Conservation (phyloP, 1,139 yeast genomes). For the Petasospora fabianii region DNA sequence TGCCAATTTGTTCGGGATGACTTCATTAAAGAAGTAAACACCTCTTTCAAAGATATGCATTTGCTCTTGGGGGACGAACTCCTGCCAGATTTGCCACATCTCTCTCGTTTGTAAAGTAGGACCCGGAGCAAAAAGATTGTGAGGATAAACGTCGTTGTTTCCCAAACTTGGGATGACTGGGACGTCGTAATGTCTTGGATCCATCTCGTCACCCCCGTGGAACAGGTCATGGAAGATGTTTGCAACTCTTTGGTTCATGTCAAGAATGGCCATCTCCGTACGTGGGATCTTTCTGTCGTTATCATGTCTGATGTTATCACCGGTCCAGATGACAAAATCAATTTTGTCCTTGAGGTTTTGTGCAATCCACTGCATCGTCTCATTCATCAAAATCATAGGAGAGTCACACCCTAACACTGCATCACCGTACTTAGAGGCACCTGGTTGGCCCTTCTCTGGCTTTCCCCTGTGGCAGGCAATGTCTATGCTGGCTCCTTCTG, state of each 20-base stretch:
- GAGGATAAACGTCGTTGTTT: slow-evolving; percentile 87
- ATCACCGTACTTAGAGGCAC: slow-evolving; percentile 69
- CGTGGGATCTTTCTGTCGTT: slow-evolving; percentile 72
- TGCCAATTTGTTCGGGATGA: slow-evolving; percentile 73
- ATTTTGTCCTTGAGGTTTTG: slow-evolving; percentile 65
- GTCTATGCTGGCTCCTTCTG: slow-evolving; percentile 46
- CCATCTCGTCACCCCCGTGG: slow-evolving; percentile 35
- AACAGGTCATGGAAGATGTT: slow-evolving; percentile 48
- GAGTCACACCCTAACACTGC: slow-evolving; percentile 70
- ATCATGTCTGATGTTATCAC: slow-evolving; percentile 85
- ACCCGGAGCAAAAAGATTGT: slow-evolving; percentile 77
- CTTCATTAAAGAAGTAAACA: slow-evolving; percentile 70
- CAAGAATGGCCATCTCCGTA: slow-evolving; percentile 65
- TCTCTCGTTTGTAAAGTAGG: slow-evolving; percentile 84
- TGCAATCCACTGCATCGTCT: slow-evolving; percentile 64
- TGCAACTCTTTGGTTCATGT: slow-evolving; percentile 62
- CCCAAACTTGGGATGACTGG: slow-evolving; percentile 70
- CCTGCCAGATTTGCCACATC: slow-evolving; percentile 66
- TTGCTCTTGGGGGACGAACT: slow-evolving; percentile 74
- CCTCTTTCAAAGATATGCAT: slow-evolving; percentile 71
- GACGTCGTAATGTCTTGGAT: slow-evolving; percentile 42
- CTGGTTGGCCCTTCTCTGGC: slow-evolving; percentile 29
- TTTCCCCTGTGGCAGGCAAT: slow-evolving; percentile 57
- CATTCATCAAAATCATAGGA: slow-evolving; percentile 57
- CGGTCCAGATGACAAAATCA: slow-evolving; percentile 88